Base-by-base conservation (phyloP, 2,329 filamentous ascomycete species). In the Penicillium paneum region DNA sequence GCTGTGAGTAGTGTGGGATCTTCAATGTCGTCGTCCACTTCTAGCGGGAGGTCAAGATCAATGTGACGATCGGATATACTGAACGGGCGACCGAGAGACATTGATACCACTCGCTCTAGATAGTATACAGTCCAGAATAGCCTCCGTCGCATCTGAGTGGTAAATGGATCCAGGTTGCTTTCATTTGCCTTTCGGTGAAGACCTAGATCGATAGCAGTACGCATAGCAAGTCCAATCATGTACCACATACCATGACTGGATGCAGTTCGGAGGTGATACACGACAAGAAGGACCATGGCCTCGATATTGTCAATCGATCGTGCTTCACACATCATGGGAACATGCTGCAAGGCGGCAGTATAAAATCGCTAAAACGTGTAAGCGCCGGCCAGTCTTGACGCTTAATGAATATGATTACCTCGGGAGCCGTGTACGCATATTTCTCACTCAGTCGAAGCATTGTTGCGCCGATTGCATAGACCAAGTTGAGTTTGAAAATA, bases 101-200 rank as follows among this genome's bases (percentile, higher is more conserved):
- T 76, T 3, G 79, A 78, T 43, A 81, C 77, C 0, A 76, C 77
- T 31, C 78, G 64, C 51, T 82, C 78, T 0, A 81, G 66, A 11
- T 78, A 76, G 57, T 81, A 81, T 0, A 81, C 75, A 3, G 76
- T 78, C 79, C 79, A 82, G 58, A 82, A 81, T 0, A 81, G 66
- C 8, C 78, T 72, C 10, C 79, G 70, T 15, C 77, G 71, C 62
- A 78, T 71, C 48, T 81, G 76, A 3, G 73, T 69, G 21, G 74
- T 73, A 42, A 75, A 76, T 21, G 70, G 71, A 42, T 76, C 68
- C 29, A 77, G 60, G 46, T 71, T 70, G 28, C 63, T 65, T 55
- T 79, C 77, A 52, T 78, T 75, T 38, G 76, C 75, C 52, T 75
- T 78, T 42, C 77, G 71, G 55, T 82, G 79, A 28, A 81, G 69